Base-by-base conservation (phyloP, 192 early-diverging fungal genomes). In the Mortierella claussenii region DNA sequence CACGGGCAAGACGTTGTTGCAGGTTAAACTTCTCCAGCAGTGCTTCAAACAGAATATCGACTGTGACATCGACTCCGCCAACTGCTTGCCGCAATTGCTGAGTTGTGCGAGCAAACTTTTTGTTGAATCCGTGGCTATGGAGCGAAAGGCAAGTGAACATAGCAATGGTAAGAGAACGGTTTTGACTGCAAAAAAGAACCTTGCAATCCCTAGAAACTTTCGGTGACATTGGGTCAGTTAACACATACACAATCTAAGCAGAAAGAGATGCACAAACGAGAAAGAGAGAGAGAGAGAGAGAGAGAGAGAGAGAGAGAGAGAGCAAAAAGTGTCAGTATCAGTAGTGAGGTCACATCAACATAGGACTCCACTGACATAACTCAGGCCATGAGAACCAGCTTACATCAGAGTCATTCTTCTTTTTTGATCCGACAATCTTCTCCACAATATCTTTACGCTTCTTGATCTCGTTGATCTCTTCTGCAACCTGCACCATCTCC, bases 371-470 rank as follows among this genome's bases (percentile, higher is more conserved):
- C n/a, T n/a, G n/a, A n/a, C n/a, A n/a, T n/a, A n/a, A n/a, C n/a
- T n/a, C n/a, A n/a, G n/a, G n/a, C n/a, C n/a, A n/a, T n/a, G n/a
- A n/a, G n/a, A n/a, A n/a, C n/a, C n/a, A 58, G n/a, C 89, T 81
- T 82, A 92, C 87, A 87, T 90, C 84, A 3, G 88, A 82, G 67
- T 94, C 92, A 4, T 80, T 70, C 58, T 83, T 86, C 42, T 84
- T 85, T 53, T 91, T 92, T 20, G 85, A 86, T 23, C 90, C 89
- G 1, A 95, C 89, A 68, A 93, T 91, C 68, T 92, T 92, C 50
- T 94, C 92, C 5, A 94, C 90, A 54, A 93, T 89, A 74, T 93
- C 94, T 62, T 93, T 94, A n/a, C 93, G 84, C 52, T 89, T 86
- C 68, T 96, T 96, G 24, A 93, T 89, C 42, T 92, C 88, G 80